Conservation (phyloP, 345 rosid genomes). For the Hypericum androsaemum region DNA sequence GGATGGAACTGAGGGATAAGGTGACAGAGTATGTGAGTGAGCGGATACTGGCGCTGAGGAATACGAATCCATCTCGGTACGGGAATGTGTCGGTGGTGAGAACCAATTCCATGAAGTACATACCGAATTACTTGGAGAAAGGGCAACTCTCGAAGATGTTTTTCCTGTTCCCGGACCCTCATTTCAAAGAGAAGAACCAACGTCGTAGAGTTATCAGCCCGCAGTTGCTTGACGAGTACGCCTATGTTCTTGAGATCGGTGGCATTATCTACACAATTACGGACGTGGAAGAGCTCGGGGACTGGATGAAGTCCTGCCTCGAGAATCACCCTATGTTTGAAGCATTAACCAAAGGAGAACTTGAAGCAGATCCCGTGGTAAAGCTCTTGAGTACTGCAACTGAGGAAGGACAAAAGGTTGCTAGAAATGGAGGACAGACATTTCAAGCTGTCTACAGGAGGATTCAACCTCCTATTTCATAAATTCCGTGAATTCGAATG, state of each 20-base stretch:
- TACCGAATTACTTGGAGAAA: slow-evolving; percentile 68
- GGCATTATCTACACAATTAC: slow-evolving; percentile 76
- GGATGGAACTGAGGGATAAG: slow-evolving; percentile 80
- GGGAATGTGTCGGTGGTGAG: slow-evolving; percentile 66
- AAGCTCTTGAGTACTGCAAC: slow-evolving; percentile 52
- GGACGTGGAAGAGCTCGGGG: slow-evolving; percentile 79
- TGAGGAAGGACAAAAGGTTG: slow-evolving; percentile 84
- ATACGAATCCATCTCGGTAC: slow-evolving; percentile 40
- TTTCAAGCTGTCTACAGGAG: slow-evolving; percentile 60
- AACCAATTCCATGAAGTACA: slow-evolving; percentile 78
- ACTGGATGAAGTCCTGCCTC: slow-evolving; percentile 67
- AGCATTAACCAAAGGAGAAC: slow-evolving; percentile 39
- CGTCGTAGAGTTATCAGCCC: slow-evolving; percentile 63
- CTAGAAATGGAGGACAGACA: slow-evolving; percentile 67
- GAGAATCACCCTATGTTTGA: slow-evolving; percentile 66
- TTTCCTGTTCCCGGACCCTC: slow-evolving; percentile 79
- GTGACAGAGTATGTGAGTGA: slow-evolving; percentile 70
- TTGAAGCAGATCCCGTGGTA: slow-evolving; percentile 51
- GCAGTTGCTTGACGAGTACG: slow-evolving; percentile 67
- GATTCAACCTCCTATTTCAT: slow-evolving; percentile 19
- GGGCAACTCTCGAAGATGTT: slow-evolving; percentile 76
- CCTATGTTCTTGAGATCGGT: slow-evolving; percentile 55
- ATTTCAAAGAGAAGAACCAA: slow-evolving; percentile 83
- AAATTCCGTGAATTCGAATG: background rate
- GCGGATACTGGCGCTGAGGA: slow-evolving; percentile 48